Evolutionary conservation across 106 monocot genomes (phyloP).

Genomic region (Allium fistulosum): DNA sequence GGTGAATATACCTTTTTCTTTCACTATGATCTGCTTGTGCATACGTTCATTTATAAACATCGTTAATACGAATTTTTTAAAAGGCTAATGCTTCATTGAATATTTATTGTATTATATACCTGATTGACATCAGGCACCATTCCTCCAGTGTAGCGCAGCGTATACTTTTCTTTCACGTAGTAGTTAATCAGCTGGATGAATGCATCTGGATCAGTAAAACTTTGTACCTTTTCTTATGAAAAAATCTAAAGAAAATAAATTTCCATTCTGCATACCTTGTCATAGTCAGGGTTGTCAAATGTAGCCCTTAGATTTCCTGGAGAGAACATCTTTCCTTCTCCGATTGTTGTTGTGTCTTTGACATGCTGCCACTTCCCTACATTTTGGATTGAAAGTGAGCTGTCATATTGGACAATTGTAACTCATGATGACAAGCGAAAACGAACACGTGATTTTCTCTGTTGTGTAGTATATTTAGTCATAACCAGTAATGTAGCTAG

Average conservation of each 20-base stretch:
- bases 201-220: not conserved
- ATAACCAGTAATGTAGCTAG: too few species aligned
- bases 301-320: slow-evolving; percentile 95
- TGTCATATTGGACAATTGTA: not conserved
- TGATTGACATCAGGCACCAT: slow-evolving; percentile 99
- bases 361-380: slow-evolving; percentile 96
- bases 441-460: too few species aligned
- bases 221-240: not conserved
- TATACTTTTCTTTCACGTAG: slow-evolving; percentile 91
- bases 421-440: too few species aligned
- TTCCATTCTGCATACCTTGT: slow-evolving; percentile 26
- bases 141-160: slow-evolving; percentile 96
- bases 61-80: too few species aligned
- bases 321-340: slow-evolving; percentile 96
- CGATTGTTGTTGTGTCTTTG: slow-evolving; percentile 84
- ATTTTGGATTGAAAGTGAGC: not conserved
- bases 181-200: slow-evolving; percentile 36
- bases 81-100: too few species aligned
- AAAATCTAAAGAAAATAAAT: not conserved
- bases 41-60: not conserved
- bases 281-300: slow-evolving; percentile 75
- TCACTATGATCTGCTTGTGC: slow-evolving; percentile 77
- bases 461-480: too few species aligned
- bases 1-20: slow-evolving; percentile 97
- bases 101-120: slow-evolving; percentile 21